Base-by-base conservation (phyloP, 768 basidiomycete species). In the Russula earlei region DNA sequence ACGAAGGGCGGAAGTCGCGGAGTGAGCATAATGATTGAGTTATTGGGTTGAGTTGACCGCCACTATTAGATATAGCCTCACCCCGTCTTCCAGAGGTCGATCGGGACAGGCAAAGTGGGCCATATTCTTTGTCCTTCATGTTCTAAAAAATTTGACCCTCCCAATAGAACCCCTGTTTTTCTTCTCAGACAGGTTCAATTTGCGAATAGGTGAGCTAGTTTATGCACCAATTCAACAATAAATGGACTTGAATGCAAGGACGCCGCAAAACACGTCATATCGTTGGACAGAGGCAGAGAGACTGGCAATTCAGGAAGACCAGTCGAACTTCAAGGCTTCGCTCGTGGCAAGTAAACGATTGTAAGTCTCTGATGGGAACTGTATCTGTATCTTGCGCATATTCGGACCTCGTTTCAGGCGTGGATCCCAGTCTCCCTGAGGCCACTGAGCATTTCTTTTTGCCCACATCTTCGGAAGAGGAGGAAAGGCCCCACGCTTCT, bases 401-500 rank as follows among this genome's bases (percentile, higher is more conserved):
- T 29, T 11, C 29, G n/a, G 14, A 43, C 27, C 25, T 20, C 12
- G 7, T 37, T 49, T 10, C 20, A 49, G 46, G n/a, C 25, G 14
- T 20, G n/a, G 47, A 44, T 37, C 52, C 14, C 52, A 24, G 20
- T 37, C 47, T 31, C 41, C 47, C 19, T 25, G 33, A n/a, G 9
- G 20, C 24, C 9, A 44, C 40, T 14, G 52, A 44, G 24, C 46
- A 44, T 29, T 58, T 54, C 34, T 58, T 58, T 27, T 8, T 49
- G n/a, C 52, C 52, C 15, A 19, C 46, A 14, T 53, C 51, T 22
- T 49, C 41, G 20, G 56, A 36, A 42, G 42, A 51, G 15, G 40
- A 38, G 41, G 47, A 44, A 49, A 46, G 44, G 37, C 43, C 44
- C 44, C 47, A 58, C 54, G 44, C 42, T 20, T 48, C 37, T 38